Conservation (phyloP, 768 basidiomycete genomes). For the Termitomyces sp. region DNA sequence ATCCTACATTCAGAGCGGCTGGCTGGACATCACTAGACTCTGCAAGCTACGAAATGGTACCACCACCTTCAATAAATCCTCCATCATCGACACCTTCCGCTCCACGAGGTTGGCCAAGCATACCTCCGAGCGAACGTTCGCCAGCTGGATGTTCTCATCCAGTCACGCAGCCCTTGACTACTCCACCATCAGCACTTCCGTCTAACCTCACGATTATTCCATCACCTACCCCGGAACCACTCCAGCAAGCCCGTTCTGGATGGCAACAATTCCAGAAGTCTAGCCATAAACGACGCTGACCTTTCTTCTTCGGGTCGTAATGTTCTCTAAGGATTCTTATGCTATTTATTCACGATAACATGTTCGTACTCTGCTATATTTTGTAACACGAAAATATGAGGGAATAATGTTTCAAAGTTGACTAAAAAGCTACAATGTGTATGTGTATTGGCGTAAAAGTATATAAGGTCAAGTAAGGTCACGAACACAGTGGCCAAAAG, state of each 20-base stretch:
- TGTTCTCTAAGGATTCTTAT: neutral
- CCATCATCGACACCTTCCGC: constrained; percentile 21
- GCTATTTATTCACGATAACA: neutral
- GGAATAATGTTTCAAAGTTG: constrained; percentile 19
- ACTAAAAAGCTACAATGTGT: constrained; percentile 54
- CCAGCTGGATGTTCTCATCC: constrained; percentile 8
- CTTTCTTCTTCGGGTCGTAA: neutral
- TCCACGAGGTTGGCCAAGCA: constrained; percentile 6
- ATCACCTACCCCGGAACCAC: constrained; percentile 13
- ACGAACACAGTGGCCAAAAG: constrained; percentile 10
- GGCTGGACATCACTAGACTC: constrained; percentile 71
- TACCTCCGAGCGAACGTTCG: constrained; percentile 6
- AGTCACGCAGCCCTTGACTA: neutral
- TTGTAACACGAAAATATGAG: constrained; percentile 10
- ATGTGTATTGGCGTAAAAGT: constrained; percentile 36
- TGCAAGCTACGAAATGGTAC: constrained; percentile 30
- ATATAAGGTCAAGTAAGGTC: constrained; percentile 23
- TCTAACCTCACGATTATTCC: neutral
- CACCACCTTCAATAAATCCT: constrained; percentile 14
- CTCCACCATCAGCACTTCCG: neutral
- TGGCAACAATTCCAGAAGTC: constrained; percentile 62
- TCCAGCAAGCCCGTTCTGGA: constrained; percentile 40
- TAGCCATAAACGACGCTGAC: constrained; percentile 27
- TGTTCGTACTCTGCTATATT: constrained; percentile 3
- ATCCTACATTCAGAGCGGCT: constrained; percentile 55